Evolutionary conservation across 192 early-diverging fungal genomes (phyloP).

Genomic region (Coemansia sp.): DNA sequence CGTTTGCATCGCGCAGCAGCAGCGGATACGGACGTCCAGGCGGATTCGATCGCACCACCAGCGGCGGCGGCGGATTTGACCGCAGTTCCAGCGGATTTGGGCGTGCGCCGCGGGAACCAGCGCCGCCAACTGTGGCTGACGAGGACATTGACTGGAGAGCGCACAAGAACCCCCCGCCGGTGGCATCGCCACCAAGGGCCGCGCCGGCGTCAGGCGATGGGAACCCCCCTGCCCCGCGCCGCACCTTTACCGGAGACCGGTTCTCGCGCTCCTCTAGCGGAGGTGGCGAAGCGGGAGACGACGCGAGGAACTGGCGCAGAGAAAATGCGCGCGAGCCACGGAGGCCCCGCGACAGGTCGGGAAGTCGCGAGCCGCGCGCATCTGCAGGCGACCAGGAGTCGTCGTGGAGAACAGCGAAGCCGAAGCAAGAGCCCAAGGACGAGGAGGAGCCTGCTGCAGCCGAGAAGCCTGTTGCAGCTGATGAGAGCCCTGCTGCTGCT

Average conservation of each 20-base stretch:
- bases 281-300: conserved; percentile 17
- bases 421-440: neutral
- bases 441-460: neutral
- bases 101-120: conserved; percentile 20
- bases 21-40: conserved; percentile 23
- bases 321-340: conserved; percentile 16
- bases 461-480: neutral
- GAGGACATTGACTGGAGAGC: conserved; percentile 34
- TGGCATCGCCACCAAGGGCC: neutral
- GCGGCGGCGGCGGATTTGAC: conserved; percentile 27
- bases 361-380: conserved; percentile 27
- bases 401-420: conserved; percentile 25
- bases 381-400: conserved; percentile 24
- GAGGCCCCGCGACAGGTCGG: conserved; percentile 10
- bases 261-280: conserved; percentile 42
- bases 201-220: neutral
- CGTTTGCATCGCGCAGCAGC: conserved; percentile 40
- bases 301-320: conserved; percentile 16
- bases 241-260: conserved; percentile 11
- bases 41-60: conserved; percentile 18
- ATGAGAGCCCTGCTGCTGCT: neutral
- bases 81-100: conserved; percentile 13
- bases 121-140: conserved; percentile 35
- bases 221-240: neutral
- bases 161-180: conserved; percentile 26